These are phyloP conservation scores for Kwoniella mangroviensis DNA, from an alignment of 768 basidiomycete genomes.

Conservation along the genomic window DNA sequence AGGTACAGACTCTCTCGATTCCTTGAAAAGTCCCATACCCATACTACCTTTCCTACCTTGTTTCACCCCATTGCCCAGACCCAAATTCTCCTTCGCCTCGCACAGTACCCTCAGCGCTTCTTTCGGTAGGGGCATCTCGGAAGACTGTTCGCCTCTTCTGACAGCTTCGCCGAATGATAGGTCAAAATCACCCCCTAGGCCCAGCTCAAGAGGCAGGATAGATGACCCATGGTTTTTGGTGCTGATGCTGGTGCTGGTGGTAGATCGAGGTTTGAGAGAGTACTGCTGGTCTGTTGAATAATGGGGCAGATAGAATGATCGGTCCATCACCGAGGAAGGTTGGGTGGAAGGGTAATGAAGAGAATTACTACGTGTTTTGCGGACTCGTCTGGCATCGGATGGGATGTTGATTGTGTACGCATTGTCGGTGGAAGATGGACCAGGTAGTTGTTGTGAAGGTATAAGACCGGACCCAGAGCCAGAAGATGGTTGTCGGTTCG, in stretches of 20 bases:
- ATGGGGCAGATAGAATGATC: conserved; percentile 49
- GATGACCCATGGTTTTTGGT: neutral
- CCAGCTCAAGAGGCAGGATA: conserved; percentile 48
- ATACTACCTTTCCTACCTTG: conserved; percentile 59
- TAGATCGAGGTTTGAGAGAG: conserved; percentile 36
- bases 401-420: too few relatives aligned
- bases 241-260: neutral
- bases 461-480: neutral
- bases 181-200: conserved; percentile 56
- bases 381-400: neutral
- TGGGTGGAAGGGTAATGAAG: conserved; percentile 34
- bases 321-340: conserved; percentile 1
- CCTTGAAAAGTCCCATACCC: conserved; percentile 59
- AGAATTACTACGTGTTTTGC: conserved; percentile 31
- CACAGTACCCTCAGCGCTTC: conserved; percentile 50
- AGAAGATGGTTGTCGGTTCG: neutral
- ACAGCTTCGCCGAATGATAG: conserved; percentile 53
- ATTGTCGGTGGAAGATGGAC: too few relatives aligned
- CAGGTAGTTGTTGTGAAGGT: neutral
- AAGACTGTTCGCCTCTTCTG: conserved; percentile 38
- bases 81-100: conserved; percentile 51
- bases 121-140: conserved; percentile 49
- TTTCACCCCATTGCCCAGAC: conserved; percentile 33
- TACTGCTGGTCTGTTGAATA: conserved; percentile 54
- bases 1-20: conserved; percentile 40